Evolutionary conservation across 148 eudicot species (phyloP).

Genomic region (Nyssa sinensis): DNA sequence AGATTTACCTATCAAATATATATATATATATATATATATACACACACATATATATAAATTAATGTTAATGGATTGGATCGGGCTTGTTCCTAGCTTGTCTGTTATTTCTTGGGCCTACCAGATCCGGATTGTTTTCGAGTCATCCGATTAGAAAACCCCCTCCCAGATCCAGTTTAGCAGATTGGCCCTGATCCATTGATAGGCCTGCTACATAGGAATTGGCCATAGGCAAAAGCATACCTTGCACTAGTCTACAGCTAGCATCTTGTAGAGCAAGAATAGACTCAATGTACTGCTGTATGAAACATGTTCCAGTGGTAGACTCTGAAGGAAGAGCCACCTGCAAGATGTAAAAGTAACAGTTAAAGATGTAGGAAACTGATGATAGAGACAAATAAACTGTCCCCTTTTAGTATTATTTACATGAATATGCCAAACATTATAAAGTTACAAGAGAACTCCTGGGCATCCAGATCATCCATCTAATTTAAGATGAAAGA

Average conservation of each 20-base stretch:
- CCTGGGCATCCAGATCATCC: conserved; percentile 15
- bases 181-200: no score
- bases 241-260: conserved; percentile 60
- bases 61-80: no score
- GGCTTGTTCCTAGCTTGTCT: no score
- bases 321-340: conserved; percentile 92
- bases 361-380: not conserved
- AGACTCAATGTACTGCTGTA: conserved; percentile 87
- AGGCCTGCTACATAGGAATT: conserved; percentile 15
- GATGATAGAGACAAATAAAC: not conserved
- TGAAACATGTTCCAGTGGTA: conserved; percentile 76
- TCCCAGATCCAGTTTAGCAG: no score
- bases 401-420: not conserved
- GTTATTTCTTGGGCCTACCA: no score
- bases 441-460: not conserved
- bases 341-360: conserved; percentile 38
- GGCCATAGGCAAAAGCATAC: conserved; percentile 31
- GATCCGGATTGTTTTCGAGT: no score
- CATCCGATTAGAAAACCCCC: no score
- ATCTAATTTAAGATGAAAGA: conserved; percentile 21
- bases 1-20: no score
- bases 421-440: not conserved
- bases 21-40: no score
- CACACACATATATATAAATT: no score
- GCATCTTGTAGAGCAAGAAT: conserved; percentile 87